A percentile compares a stretch with the other conserved stretches of the same genome.
Conservation (phyloP, 129 eudicot genomes). For the Artemisia annua region DNA sequence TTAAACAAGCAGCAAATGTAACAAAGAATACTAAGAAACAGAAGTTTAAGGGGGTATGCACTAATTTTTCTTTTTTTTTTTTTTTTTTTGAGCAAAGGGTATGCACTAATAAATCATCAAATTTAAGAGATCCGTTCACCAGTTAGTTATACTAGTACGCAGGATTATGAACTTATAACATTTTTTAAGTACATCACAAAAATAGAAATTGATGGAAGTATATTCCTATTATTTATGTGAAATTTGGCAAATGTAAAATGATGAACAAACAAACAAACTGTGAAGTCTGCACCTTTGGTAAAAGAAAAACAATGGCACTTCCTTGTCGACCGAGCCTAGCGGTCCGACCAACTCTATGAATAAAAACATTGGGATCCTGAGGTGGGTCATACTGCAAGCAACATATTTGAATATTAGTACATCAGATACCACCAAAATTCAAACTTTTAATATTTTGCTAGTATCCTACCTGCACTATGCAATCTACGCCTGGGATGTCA, state of each 20-base stretch:
- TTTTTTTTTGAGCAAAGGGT: too few relatives aligned
- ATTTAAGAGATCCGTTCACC: background rate
- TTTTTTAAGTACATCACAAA: background rate
- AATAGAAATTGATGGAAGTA: background rate
- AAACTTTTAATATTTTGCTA: background rate
- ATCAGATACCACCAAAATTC: background rate
- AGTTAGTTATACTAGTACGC: background rate
- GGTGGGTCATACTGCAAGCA: slow-evolving; percentile 89
- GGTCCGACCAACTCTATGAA: slow-evolving; percentile 95
- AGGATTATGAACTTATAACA: too few relatives aligned
- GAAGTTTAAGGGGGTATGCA: too few relatives aligned
- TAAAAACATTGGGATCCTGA: slow-evolving; percentile 86
- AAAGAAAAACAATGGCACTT: slow-evolving; percentile 75
- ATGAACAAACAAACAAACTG: background rate
- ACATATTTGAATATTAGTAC: slow-evolving; percentile 8
- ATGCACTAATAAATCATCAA: too few relatives aligned
- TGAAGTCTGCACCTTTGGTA: slow-evolving; percentile 61
- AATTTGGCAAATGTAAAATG: background rate
- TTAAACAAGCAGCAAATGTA: background rate
- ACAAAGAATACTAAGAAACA: too few relatives aligned
- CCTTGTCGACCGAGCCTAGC: slow-evolving; percentile 94
- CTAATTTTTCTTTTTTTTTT: too few relatives aligned
- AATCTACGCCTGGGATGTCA: slow-evolving; percentile 96
- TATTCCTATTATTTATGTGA: background rate
- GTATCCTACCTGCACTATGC: slow-evolving; percentile 68